phyloP scores from a whole-genome alignment of 805 yeast species.

The Ogataea wickerhamii region DNA sequence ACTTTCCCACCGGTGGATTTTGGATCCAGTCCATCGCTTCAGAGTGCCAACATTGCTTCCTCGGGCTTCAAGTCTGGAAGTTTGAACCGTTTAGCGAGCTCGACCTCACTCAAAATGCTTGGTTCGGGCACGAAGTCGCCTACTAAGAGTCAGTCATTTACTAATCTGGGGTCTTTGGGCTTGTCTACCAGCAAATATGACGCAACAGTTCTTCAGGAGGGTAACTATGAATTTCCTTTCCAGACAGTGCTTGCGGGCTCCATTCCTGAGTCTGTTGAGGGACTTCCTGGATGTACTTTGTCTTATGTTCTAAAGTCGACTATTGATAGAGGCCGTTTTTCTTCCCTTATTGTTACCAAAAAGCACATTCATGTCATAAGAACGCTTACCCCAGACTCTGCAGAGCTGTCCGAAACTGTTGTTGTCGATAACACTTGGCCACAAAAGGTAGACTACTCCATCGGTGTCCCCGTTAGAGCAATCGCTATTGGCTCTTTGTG shows the following conservation, averaged over 20 bases:
- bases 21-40: not conserved
- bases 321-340: conserved; percentile 79
- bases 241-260: conserved; percentile 80
- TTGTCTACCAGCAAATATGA: conserved; percentile 17
- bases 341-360: conserved; percentile 58
- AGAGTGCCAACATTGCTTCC: conserved; percentile 1
- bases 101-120: conserved; percentile 42
- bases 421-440: conserved; percentile 97
- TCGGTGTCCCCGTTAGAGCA: conserved; percentile 83
- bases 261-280: conserved; percentile 84
- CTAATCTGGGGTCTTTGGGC: conserved; percentile 26
- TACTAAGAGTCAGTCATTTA: conserved; percentile 32
- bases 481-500: conserved; percentile 82
- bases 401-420: conserved; percentile 85
- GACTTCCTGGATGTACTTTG: conserved; percentile 74
- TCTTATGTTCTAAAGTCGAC: conserved; percentile 72
- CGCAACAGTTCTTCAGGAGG: conserved; percentile 51
- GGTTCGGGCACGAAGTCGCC: conserved; percentile 22
- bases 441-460: conserved; percentile 81
- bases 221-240: conserved; percentile 90
- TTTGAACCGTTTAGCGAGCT: conserved; percentile 34
- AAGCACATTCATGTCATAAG: conserved; percentile 79
- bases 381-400: conserved; percentile 81
- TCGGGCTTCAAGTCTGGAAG: conserved; percentile 31
- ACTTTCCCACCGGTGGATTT: not conserved